These are phyloP conservation scores for Solanum piurae DNA, from an alignment of 257 asterid genomes.

Conservation along the genomic window DNA sequence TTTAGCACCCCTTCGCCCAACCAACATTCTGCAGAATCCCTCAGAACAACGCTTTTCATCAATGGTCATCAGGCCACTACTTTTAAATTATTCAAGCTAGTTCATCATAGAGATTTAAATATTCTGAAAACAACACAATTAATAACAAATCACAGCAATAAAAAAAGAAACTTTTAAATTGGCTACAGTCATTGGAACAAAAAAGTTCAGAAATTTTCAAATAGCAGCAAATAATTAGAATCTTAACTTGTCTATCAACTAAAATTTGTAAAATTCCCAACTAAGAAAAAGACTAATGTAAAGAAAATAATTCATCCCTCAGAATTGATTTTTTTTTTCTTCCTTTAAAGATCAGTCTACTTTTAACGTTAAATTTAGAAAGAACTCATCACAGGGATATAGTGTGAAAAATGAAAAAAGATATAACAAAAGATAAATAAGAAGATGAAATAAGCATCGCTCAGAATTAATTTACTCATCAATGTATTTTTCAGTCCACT, in stretches of 20 bases:
- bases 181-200: background rate
- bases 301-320: background rate
- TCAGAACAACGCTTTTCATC: too few relatives aligned
- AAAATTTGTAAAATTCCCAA: background rate
- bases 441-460: background rate
- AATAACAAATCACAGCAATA: too few relatives aligned
- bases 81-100: too few relatives aligned
- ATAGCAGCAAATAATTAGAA: background rate
- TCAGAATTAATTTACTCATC: background rate
- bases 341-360: background rate
- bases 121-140: too few relatives aligned
- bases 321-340: background rate
- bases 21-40: too few relatives aligned
- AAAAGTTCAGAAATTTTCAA: background rate
- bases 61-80: too few relatives aligned
- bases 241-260: background rate
- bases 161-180: too few relatives aligned
- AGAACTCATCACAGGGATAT: background rate
- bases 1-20: too few relatives aligned
- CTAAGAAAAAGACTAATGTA: background rate
- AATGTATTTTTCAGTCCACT: too few relatives aligned
- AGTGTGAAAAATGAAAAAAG: background rate
- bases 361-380: background rate
- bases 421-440: too few relatives aligned
- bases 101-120: too few relatives aligned